Evolutionary conservation across 2,329 filamentous ascomycete species (phyloP), one percentile per base, ranked within the genome.

Genomic region (Helotiales sp.): DNA sequence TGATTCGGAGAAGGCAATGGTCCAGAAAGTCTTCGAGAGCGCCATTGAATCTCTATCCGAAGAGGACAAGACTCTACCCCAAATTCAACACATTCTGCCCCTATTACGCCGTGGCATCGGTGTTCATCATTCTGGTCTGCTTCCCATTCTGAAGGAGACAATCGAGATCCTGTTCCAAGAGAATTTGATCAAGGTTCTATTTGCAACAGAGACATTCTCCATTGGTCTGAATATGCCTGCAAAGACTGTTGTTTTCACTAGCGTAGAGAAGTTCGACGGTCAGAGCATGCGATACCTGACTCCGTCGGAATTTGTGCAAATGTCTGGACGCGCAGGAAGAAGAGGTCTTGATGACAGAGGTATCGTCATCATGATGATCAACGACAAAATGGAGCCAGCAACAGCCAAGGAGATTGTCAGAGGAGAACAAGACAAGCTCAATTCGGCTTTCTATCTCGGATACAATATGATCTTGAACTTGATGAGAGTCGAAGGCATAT

Each of bases 301-400:
- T 0, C 93, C 93, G 1, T 97, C 93, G 11, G 96, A 99, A 76
- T 99, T 98, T 79, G 93, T 99, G 61, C 96, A 99, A 78, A 99
- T 99, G 96, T 97, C 96, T 63, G 96, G 96, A 69, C 92, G 96
- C 80, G 96, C 96, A 67, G 96, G 96, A 77, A 92, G 96, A 86
- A 90, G 96, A 88, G 96, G 96, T 81, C 91, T 99, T 63, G 96
- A 99, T 82, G 94, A 97, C 70, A 91, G 96, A 72, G 96, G 96
- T 86, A 96, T 98, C 74, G 96, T 99, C 73, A 98, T 99, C 78
- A 98, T 99, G 93, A 98, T 99, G 95, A 92, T 99, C 69, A 91
- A 96, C 76, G 92, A 96, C 79, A 93, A 96, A 81, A 95, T 99
- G 83, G 96, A 99, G 76, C 96, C 96, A 1, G 89, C 93, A 1